Conservation (phyloP, 495 filamentous ascomycete species). For the Tuber borchii region DNA sequence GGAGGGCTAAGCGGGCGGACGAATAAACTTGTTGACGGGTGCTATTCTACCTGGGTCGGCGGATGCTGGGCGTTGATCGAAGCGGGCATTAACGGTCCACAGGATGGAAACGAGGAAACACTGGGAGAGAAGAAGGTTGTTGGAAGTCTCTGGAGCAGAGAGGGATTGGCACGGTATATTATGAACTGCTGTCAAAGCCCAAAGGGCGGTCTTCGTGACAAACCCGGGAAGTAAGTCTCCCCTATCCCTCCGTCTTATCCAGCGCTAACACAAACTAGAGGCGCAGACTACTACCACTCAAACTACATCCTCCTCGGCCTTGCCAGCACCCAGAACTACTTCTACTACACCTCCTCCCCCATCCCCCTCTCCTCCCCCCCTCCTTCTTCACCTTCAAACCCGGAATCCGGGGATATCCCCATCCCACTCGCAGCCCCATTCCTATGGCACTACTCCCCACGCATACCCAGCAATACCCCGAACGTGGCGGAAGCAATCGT, state of each 20-base stretch:
- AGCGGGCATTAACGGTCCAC: conserved; percentile 53
- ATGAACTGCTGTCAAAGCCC: conserved; percentile 75
- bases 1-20: conserved; percentile 87
- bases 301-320: conserved; percentile 85
- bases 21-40: conserved; percentile 97
- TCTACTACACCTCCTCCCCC: conserved; percentile 52
- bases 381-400: neutral
- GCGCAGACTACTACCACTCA: conserved; percentile 81
- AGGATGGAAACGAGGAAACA: conserved; percentile 28
- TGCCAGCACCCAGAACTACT: conserved; percentile 70
- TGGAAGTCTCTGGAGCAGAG: conserved; percentile 65
- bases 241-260: neutral
- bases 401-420: conserved; percentile 30
- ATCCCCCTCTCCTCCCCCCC: neutral
- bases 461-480: conserved; percentile 38
- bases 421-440: conserved; percentile 54
- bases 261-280: conserved; percentile 46
- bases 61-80: conserved; percentile 87
- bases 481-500: conserved; percentile 24
- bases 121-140: conserved; percentile 40
- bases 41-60: conserved; percentile 96
- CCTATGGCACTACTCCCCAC: conserved; percentile 56
- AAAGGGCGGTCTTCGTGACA: conserved; percentile 81
- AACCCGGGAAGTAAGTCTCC: conserved; percentile 73
- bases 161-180: conserved; percentile 81